Conservation (phyloP, 805 yeast species). For the Kodamaea kakaduensis region DNA sequence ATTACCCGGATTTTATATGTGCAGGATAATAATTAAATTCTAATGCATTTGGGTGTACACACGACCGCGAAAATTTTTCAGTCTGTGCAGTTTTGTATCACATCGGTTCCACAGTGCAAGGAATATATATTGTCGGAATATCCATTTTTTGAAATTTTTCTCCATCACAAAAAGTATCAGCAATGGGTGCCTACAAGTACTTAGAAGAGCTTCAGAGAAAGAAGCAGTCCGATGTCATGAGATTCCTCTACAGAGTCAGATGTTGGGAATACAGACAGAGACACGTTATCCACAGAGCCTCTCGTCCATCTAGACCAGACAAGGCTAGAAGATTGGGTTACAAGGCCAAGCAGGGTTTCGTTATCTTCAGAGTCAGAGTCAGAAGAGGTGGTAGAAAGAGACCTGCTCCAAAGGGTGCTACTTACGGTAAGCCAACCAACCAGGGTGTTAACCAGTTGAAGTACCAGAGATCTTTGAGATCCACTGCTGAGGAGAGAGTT, state of each 20-base stretch:
- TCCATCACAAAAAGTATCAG: conserved; percentile 18
- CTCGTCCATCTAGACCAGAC: conserved; percentile 99
- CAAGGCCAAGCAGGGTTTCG: conserved; percentile 99
- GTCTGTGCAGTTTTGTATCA: neutral
- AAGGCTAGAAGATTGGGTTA: conserved; percentile 99
- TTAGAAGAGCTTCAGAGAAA: conserved; percentile 99
- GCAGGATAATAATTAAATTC: too few relatives aligned
- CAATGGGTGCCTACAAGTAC: conserved; percentile 99
- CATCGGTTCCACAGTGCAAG: neutral
- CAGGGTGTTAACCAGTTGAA: conserved; percentile 99
- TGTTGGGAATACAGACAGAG: conserved; percentile 99
- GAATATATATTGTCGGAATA: conserved; percentile 3
- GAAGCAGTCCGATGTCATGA: conserved; percentile 99
- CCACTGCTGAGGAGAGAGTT: conserved; percentile 99
- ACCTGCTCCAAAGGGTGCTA: conserved; percentile 99
- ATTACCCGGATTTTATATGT: too few relatives aligned
- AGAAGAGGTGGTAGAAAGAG: conserved; percentile 99
- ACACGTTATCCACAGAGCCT: conserved; percentile 97
- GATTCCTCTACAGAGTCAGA: conserved; percentile 99
- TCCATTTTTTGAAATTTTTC: conserved; percentile 9
- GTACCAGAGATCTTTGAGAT: conserved; percentile 97
- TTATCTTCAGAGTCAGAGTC: conserved; percentile 97
- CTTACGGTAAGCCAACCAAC: conserved; percentile 99
- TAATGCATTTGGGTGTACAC: neutral
- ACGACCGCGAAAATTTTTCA: conserved; percentile 9